Evolutionary conservation across 768 basidiomycete genomes (phyloP).

Genomic region (Phanerochaete sordida): DNA sequence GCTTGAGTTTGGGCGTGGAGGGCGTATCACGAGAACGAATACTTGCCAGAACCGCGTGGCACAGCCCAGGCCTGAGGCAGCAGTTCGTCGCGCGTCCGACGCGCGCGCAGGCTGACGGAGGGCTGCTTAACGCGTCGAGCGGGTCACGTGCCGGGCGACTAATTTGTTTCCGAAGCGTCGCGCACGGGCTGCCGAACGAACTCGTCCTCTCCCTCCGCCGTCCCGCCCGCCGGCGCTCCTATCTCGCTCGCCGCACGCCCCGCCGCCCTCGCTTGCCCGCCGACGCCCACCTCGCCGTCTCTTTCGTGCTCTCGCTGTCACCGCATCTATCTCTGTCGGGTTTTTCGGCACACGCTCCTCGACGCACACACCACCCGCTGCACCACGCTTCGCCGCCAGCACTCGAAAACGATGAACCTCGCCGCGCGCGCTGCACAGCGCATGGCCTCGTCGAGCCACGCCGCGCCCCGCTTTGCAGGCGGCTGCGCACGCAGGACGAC

Average conservation of each 20-base stretch:
- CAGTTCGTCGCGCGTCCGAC: neutral
- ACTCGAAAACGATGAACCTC: constrained; percentile 4
- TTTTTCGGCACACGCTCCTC: no score
- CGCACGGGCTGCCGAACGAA: neutral
- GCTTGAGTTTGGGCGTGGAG: no score
- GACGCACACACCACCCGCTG: no score
- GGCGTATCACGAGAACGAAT: no score
- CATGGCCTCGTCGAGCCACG: neutral
- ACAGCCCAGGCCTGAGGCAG: no score
- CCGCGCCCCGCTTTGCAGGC: neutral
- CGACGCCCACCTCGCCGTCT: no score
- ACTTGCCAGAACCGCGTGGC: no score
- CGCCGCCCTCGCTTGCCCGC: no score
- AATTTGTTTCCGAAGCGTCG: neutral
- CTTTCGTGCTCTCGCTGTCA: no score
- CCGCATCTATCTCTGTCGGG: no score
- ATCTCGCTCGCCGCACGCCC: neutral
- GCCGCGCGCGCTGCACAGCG: neutral
- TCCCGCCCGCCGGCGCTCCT: neutral
- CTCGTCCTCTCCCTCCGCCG: neutral
- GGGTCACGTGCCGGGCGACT: neutral
- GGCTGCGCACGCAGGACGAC: neutral
- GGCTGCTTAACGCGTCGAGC: neutral
- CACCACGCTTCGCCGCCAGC: no score
- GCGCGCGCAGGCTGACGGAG: neutral